Evolutionary conservation across 352 stramenopile species (phyloP).

Genomic region (Plasmopara viticola): DNA sequence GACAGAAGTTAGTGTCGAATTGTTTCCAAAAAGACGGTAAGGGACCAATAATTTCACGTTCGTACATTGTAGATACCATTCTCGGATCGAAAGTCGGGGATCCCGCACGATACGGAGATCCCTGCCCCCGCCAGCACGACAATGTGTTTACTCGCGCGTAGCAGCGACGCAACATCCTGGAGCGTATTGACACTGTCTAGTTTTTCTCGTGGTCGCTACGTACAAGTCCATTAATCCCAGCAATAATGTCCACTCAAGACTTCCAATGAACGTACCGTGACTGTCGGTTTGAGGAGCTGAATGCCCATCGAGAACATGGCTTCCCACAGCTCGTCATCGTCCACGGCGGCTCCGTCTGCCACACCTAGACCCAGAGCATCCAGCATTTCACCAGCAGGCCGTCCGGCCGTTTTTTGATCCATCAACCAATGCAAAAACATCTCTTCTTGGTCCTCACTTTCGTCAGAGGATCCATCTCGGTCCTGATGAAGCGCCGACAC

Average conservation of each 20-base stretch:
- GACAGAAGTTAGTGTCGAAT: slow-evolving; percentile 3
- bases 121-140: slow-evolving; percentile 91
- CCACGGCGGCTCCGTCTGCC: slow-evolving; percentile 65
- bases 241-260: neutral
- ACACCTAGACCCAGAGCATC: slow-evolving; percentile 72
- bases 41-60: neutral
- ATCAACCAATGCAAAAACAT: slow-evolving; percentile 77
- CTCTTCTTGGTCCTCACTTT: slow-evolving; percentile 55
- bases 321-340: slow-evolving; percentile 81
- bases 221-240: neutral
- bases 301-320: slow-evolving; percentile 83
- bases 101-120: slow-evolving; percentile 96
- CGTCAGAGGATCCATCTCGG: slow-evolving; percentile 23
- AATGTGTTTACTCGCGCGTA: slow-evolving; percentile 82
- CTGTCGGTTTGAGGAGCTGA: slow-evolving; percentile 61
- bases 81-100: slow-evolving; percentile 97
- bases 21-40: neutral
- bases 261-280: slow-evolving; percentile 28
- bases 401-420: slow-evolving; percentile 64
- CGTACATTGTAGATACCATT: slow-evolving; percentile 88
- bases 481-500: slow-evolving; percentile 19
- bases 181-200: slow-evolving; percentile 53
- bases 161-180: slow-evolving; percentile 66
- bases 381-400: slow-evolving; percentile 61
- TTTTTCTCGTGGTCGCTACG: slow-evolving; percentile 37